A percentile compares a stretch with the other conserved stretches of the same genome.
Conservation (phyloP, 73 alveolate genomes). For the Blepharisma japonicum region DNA sequence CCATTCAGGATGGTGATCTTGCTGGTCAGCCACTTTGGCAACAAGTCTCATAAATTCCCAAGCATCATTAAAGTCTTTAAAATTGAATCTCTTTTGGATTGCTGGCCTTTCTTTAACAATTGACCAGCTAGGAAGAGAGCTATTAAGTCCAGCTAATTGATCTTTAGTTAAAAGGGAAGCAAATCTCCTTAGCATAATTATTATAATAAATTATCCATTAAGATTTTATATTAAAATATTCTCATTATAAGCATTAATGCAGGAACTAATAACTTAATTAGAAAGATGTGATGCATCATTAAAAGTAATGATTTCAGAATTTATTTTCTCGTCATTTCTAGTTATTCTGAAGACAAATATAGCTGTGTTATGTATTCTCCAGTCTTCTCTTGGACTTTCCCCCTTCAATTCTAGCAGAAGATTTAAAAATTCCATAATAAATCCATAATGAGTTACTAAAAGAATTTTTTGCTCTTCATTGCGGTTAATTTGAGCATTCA, state of each 20-base stretch:
- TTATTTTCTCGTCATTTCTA: not conserved
- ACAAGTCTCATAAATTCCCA: constrained; percentile 30
- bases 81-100: not conserved
- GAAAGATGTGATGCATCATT: constrained; percentile 22
- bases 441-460: constrained; percentile 69
- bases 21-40: constrained; percentile 30
- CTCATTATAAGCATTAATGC: too few relatives aligned
- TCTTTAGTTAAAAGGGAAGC: too few relatives aligned
- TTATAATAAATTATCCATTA: too few relatives aligned
- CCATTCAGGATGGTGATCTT: constrained; percentile 43
- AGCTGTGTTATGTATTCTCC: constrained; percentile 37
- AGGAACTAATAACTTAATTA: too few relatives aligned
- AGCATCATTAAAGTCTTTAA: not conserved
- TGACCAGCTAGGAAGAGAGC: not conserved
- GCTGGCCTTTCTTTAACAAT: not conserved
- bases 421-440: constrained; percentile 62
- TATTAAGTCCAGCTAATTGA: too few relatives aligned
- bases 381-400: constrained; percentile 4
- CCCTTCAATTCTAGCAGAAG: constrained; percentile 35
- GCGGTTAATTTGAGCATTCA: not conserved
- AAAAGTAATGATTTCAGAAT: not conserved
- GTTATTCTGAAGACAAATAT: constrained; percentile 5
- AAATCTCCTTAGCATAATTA: too few relatives aligned
- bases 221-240: too few relatives aligned
- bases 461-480: constrained; percentile 24